These are phyloP conservation scores for Debaryomyces singareniensis DNA, from an alignment of 1,139 yeast genomes.

Conservation along the genomic window DNA sequence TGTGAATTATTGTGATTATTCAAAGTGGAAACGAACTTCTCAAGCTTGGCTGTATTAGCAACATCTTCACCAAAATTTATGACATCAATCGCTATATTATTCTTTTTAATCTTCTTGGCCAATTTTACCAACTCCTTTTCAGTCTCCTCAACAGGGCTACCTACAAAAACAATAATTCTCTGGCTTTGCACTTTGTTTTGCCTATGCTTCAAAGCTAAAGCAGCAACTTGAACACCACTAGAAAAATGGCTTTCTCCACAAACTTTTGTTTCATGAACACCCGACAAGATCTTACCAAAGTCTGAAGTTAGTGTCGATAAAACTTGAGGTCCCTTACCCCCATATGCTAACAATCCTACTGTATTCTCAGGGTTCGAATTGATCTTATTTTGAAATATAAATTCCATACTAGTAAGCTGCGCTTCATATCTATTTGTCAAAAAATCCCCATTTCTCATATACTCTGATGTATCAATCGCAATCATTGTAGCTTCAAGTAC, in stretches of 20 bases:
- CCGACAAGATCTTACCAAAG: constrained; percentile 82
- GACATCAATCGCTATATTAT: constrained; percentile 83
- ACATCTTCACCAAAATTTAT: constrained; percentile 90
- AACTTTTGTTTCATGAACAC: constrained; percentile 76
- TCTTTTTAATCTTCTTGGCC: constrained; percentile 92
- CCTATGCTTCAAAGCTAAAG: constrained; percentile 91
- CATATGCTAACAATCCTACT: constrained; percentile 84
- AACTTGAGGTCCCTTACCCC: constrained; percentile 81
- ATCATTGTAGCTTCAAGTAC: constrained; percentile 96
- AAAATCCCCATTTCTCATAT: constrained; percentile 92
- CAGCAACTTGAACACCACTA: constrained; percentile 94
- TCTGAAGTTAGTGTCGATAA: constrained; percentile 84
- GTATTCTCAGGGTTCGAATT: constrained; percentile 91
- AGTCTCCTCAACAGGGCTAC: constrained; percentile 72
- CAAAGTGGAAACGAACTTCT: constrained; percentile 71
- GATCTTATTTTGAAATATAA: constrained; percentile 79
- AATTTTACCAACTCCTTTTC: constrained; percentile 72
- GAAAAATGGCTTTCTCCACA: constrained; percentile 64
- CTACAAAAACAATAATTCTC: constrained; percentile 84
- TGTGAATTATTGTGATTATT: constrained; percentile 75
- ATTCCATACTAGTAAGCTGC: constrained; percentile 87
- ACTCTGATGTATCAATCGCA: constrained; percentile 93
- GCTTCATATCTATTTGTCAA: constrained; percentile 88
- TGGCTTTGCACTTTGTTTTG: constrained; percentile 91
- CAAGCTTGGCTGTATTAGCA: constrained; percentile 70